These are phyloP conservation scores for Acer negundo DNA, from an alignment of 345 rosid species.

Conservation along the genomic window DNA sequence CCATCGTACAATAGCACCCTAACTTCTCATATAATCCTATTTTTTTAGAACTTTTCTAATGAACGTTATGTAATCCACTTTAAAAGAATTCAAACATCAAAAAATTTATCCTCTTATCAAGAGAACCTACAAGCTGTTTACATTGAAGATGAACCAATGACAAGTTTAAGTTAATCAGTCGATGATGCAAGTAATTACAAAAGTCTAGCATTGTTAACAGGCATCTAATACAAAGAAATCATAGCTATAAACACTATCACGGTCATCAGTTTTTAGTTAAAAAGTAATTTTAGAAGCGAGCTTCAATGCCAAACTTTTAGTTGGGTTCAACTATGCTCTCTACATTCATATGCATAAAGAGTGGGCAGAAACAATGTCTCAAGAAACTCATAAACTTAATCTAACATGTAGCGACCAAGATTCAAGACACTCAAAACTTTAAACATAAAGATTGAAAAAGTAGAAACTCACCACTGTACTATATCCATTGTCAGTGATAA, in stretches of 20 bases:
- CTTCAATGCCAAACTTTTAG: not conserved
- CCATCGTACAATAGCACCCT: not conserved
- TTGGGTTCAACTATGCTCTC: not conserved
- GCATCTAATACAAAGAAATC: not conserved
- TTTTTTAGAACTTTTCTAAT: not conserved
- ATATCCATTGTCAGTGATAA: conserved; percentile 45
- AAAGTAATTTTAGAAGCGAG: not conserved
- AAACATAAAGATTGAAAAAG: not conserved
- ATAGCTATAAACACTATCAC: not conserved
- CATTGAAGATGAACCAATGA: not conserved
- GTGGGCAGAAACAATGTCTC: not conserved
- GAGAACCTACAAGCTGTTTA: not conserved
- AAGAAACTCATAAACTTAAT: conserved; percentile 12
- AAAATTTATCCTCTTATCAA: not conserved
- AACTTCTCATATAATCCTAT: not conserved
- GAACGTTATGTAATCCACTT: not conserved
- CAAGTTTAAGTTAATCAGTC: not conserved
- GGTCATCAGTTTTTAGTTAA: not conserved
- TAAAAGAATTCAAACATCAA: not conserved
- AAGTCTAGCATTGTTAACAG: not conserved
- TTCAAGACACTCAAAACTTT: conserved; percentile 8
- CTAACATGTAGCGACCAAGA: not conserved
- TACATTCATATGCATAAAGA: not conserved
- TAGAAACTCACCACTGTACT: conserved; percentile 48
- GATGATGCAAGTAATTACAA: not conserved